Evolutionary conservation across 352 stramenopile genomes (phyloP).

Genomic region (Globisporangium echinulatum): DNA sequence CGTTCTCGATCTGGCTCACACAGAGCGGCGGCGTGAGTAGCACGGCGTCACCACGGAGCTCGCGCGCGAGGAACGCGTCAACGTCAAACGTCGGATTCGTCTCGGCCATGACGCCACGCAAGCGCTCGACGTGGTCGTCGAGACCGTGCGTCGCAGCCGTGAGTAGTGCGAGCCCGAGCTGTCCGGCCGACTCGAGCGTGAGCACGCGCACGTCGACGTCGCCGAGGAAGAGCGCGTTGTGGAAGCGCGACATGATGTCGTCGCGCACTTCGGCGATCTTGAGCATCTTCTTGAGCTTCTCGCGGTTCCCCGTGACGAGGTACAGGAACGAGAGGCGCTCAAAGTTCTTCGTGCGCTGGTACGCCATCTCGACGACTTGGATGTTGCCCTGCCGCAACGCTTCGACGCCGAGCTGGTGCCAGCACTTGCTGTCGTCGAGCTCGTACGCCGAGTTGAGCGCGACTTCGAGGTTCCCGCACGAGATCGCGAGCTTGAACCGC

Average conservation of each 20-base stretch:
- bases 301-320: conserved; percentile 96
- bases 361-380: conserved; percentile 99
- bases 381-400: conserved; percentile 98
- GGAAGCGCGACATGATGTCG: conserved; percentile 98
- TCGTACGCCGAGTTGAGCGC: conserved; percentile 96
- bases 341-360: conserved; percentile 99
- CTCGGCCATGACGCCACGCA: conserved; percentile 90
- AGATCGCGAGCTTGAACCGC: conserved; percentile 97
- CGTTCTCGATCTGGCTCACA: conserved; percentile 87
- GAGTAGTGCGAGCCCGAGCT: conserved; percentile 95
- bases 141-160: conserved; percentile 95
- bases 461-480: conserved; percentile 98
- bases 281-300: conserved; percentile 99
- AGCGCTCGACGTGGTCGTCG: conserved; percentile 90
- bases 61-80: conserved; percentile 53
- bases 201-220: conserved; percentile 94
- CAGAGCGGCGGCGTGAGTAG: conserved; percentile 93
- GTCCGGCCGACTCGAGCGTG: conserved; percentile 94
- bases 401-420: conserved; percentile 96
- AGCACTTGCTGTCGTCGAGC: conserved; percentile 94
- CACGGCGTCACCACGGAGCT: conserved; percentile 58
- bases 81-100: conserved; percentile 77
- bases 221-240: conserved; percentile 97
- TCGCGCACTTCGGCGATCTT: conserved; percentile 98
- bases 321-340: conserved; percentile 99